Base-by-base conservation (phyloP, 2,329 filamentous ascomycete genomes). In the Cadophora malorum region DNA sequence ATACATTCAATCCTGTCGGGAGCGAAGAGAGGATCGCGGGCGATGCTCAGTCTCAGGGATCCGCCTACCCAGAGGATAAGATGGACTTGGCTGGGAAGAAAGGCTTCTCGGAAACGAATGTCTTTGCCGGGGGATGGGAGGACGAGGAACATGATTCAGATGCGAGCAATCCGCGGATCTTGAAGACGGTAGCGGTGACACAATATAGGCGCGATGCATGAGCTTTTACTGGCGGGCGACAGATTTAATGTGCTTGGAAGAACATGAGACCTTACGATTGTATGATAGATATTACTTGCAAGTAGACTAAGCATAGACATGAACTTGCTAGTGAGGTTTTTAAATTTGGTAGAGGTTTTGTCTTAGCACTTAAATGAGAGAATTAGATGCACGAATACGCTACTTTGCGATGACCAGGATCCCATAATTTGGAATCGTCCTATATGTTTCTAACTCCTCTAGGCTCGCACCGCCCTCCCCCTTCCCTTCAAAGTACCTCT, bases 391-490 rank as follows among this genome's bases (percentile, higher is more conserved):
- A 28, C 28, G 28, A 5, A 28, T 28, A 28, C 3, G 12, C 45
- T 72, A 73, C 65, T 73, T 74, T 10, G 53, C 67, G 53, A 76
- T 71, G 41, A 72, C 63, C 25, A 76, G 67, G 35, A 76, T 23
- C 41, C 74, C 75, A 73, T 73, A 72, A 49, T 71, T 71, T 25
- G 73, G 72, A 25, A 73, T 55, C 52, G n/a, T 63, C 63, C 52
- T 60, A 62, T 76, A 76, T 65, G 67, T 75, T 38, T 72, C 71
- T 70, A 76, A 66, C 66, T 76, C 74, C 41, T 53, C 63, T 62
- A 74, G 63, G 64, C 66, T 72, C 49, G 74, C 72, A 58, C 69
- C 73, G 50, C 73, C 74, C 9, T 60, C 59, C 50, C 69, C 70
- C 41, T 73, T 63, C 23, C 73, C 71, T 35, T 47, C 70, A 50